phyloP scores from a whole-genome alignment of 768 basidiomycete genomes.

The Tricholoma saponaceum region DNA sequence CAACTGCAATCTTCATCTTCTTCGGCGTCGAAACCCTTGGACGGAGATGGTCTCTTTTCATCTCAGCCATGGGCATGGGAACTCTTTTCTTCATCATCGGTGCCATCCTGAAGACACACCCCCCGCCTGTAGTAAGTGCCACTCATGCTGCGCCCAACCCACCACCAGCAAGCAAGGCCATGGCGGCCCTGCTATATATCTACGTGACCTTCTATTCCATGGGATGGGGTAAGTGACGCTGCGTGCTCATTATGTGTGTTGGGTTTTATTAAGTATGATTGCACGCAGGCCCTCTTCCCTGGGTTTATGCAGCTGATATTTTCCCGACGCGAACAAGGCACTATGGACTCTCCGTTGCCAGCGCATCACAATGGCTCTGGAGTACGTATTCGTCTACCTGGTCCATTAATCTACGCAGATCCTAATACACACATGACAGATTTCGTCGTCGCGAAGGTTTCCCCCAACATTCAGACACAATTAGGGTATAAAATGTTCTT shows the following conservation, averaged over 20 bases:
- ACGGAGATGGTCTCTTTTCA: constrained; percentile 65
- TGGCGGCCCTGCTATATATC: constrained; percentile 84
- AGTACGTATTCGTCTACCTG: constrained; percentile 34
- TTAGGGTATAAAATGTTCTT: constrained; percentile 75
- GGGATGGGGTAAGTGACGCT: constrained; percentile 59
- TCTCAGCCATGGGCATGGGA: constrained; percentile 79
- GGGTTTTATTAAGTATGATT: constrained; percentile 22
- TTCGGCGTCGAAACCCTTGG: constrained; percentile 67
- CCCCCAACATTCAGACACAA: constrained; percentile 55
- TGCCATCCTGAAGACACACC: constrained; percentile 79
- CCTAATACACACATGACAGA: constrained; percentile 31
- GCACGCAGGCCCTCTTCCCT: constrained; percentile 34
- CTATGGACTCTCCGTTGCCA: constrained; percentile 73
- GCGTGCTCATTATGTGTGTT: background rate
- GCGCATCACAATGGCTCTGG: constrained; percentile 81
- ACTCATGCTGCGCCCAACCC: constrained; percentile 17
- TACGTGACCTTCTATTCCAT: constrained; percentile 85
- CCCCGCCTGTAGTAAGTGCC: constrained; percentile 35
- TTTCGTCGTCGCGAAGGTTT: constrained; percentile 35
- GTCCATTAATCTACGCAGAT: constrained; percentile 14
- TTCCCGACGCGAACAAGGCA: constrained; percentile 84
- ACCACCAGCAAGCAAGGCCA: constrained; percentile 61
- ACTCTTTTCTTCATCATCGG: constrained; percentile 79
- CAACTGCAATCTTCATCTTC: constrained; percentile 64
- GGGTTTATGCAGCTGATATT: constrained; percentile 77